Conservation (phyloP, 257 asterid species). For the Ajuga chamaepitys region DNA sequence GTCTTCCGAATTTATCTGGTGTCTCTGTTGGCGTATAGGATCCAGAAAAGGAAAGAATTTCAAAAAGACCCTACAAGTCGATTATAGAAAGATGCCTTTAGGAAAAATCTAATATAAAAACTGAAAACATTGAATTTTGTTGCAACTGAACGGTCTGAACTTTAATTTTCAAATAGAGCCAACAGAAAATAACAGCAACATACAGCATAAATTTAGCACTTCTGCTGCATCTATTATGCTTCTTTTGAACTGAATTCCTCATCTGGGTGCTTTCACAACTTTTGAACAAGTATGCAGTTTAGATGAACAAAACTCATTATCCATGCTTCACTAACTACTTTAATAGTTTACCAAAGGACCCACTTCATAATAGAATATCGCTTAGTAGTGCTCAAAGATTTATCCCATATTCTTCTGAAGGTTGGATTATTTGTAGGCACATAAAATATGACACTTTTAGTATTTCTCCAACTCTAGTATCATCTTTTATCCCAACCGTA, state of each 20-base stretch:
- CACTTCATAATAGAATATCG: too few relatives aligned
- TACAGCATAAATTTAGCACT: background rate
- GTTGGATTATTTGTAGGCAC: too few relatives aligned
- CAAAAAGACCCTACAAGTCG: conserved; percentile 24
- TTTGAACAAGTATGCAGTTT: background rate
- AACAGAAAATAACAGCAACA: background rate
- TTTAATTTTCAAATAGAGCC: background rate
- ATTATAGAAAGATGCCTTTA: background rate
- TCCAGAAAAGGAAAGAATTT: conserved; percentile 44
- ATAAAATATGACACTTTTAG: too few relatives aligned
- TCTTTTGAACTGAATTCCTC: background rate
- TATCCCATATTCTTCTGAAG: too few relatives aligned
- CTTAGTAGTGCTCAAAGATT: too few relatives aligned
- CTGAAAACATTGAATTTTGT: too few relatives aligned
- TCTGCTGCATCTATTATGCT: background rate
- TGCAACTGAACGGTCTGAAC: too few relatives aligned
- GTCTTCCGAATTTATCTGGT: conserved; percentile 46
- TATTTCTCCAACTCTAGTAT: too few relatives aligned
- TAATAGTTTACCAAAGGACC: too few relatives aligned
- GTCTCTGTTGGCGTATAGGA: conserved; percentile 67
- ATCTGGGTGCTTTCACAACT: background rate
- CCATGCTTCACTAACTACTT: too few relatives aligned
- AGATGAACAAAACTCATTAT: too few relatives aligned
- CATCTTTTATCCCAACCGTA: too few relatives aligned
- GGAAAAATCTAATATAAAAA: background rate